Conservation (phyloP, 1,139 yeast genomes). For the Diutina mesorugosa region DNA sequence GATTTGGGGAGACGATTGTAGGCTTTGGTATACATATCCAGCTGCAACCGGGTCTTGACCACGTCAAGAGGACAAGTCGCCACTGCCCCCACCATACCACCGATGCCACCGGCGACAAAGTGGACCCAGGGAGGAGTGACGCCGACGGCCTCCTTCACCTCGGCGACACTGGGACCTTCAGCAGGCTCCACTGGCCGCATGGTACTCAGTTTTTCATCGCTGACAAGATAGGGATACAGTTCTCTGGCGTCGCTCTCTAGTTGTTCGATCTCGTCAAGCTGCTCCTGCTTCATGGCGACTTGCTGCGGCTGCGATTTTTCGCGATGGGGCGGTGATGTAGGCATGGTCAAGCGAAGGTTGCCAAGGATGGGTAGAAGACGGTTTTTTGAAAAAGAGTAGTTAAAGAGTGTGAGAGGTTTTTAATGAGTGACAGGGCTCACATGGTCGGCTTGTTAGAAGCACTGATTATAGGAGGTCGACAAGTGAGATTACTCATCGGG, state of each 20-base stretch:
- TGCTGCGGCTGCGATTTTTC: background rate
- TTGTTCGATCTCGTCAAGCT: conserved; percentile 9
- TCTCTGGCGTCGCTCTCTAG: conserved; percentile 43
- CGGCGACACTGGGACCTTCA: background rate
- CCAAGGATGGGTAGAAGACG: background rate
- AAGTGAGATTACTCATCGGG: too few relatives aligned
- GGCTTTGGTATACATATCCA: conserved; percentile 50
- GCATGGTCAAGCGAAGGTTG: background rate
- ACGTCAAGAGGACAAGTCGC: conserved; percentile 94
- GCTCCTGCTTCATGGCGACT: conserved; percentile 1
- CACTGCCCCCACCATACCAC: conserved; percentile 96
- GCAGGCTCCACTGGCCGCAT: background rate
- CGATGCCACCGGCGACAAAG: conserved; percentile 97
- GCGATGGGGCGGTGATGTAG: background rate
- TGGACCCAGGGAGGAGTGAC: conserved; percentile 52
- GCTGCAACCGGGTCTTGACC: conserved; percentile 88
- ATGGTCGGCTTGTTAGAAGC: background rate
- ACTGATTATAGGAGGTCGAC: background rate
- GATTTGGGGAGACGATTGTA: conserved; percentile 31
- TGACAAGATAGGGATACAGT: conserved; percentile 50
- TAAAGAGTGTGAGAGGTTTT: background rate
- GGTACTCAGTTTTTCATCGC: conserved; percentile 54
- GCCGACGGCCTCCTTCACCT: background rate
- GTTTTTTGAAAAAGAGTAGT: background rate
- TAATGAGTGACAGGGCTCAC: background rate